Evolutionary conservation across 176 grass and related monocot genomes (phyloP).

Genomic region (Tuctoria greenei): DNA sequence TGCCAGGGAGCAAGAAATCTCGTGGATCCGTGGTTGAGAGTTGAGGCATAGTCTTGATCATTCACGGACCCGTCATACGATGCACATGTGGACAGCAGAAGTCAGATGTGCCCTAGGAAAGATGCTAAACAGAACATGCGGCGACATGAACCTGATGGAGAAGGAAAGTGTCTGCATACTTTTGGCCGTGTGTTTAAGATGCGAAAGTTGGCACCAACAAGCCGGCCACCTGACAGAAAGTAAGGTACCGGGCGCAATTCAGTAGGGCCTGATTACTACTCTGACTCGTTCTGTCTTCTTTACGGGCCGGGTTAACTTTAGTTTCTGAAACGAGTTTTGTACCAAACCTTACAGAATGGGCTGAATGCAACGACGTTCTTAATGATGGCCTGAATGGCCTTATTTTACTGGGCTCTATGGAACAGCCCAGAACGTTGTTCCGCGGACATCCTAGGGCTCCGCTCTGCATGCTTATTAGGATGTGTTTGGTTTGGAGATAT

Average conservation of each 20-base stretch:
- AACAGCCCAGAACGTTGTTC: neutral
- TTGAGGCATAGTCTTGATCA: neutral
- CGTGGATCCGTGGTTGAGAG: neutral
- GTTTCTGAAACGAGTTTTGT: neutral
- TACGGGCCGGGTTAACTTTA: neutral
- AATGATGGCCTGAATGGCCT: neutral
- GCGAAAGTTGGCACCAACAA: neutral
- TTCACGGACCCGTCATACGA: neutral
- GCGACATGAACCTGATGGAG: neutral
- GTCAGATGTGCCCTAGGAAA: neutral
- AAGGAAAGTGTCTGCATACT: neutral
- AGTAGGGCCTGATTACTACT: neutral
- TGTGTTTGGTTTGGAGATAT: no score
- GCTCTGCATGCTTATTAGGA: no score
- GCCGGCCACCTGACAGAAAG: neutral
- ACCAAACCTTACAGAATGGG: neutral
- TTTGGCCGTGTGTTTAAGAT: neutral
- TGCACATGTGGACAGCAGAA: neutral
- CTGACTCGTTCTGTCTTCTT: neutral
- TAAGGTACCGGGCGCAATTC: neutral
- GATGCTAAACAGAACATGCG: neutral
- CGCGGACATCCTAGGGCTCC: no score
- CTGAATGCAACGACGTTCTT: neutral
- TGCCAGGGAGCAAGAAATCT: conserved; percentile 40
- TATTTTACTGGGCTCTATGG: neutral